Evolutionary conservation across 2,329 filamentous ascomycete species (phyloP), one percentile per base, ranked within the genome.

Genomic region (Coniochaeta ligniaria): DNA sequence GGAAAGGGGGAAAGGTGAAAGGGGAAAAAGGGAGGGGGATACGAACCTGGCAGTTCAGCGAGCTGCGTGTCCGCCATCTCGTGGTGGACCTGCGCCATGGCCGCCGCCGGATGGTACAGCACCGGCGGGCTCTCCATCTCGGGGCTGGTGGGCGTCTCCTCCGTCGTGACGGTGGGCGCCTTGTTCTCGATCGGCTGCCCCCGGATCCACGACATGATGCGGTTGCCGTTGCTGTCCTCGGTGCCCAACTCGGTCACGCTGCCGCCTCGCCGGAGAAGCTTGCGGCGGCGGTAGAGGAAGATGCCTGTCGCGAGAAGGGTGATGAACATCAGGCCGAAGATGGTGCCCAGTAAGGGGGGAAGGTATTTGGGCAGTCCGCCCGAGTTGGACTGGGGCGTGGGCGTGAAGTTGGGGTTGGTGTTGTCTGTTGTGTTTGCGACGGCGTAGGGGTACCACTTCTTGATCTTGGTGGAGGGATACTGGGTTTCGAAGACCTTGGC

Each of bases 371-470:
- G 69, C 6, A 66, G 65, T 8, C 50, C 64, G 1, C 62, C 38
- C 7, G 59, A 59, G 26, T 11, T 16, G 2, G 47, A 17, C 11
- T 52, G 24, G 3, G 57, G 17, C 8, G 57, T 14, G 57, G 58
- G 63, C 57, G 36, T 62, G 41, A 55, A 54, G 68, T 63, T 57
- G 56, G 67, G 66, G 52, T 70, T 65, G 20, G 71, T 70, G 43
- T 66, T 66, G 56, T 72, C 73, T 17, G 35, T 61, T 3, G 69
- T 60, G n/a, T 64, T 67, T 8, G 66, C 68, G 3, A 75, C 67
- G 9, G 70, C 66, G 64, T 90, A 91, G 0, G 87, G 87, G 66
- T 85, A 90, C 68, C 81, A 87, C 0, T 75, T 80, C 6, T 73
- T 75, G 50, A 90, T 81, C 65, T 83, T 87, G 5, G 75, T 73